Percentiles rank a stretch among this genome's conserved stretches.
These are phyloP conservation scores for Mycena polygramma DNA, from an alignment of 768 basidiomycete species.

Conservation along the genomic window DNA sequence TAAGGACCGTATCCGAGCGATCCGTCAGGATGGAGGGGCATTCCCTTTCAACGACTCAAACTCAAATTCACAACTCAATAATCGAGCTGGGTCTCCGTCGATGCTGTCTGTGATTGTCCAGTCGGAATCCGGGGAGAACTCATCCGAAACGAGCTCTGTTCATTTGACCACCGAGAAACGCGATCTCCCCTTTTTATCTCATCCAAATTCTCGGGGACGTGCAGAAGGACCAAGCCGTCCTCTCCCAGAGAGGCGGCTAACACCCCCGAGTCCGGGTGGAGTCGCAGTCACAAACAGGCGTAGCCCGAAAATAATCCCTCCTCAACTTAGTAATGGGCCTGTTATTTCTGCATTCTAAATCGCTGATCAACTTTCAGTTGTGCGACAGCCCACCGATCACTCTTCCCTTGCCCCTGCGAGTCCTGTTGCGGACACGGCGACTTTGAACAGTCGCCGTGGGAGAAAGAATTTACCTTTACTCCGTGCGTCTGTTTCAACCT, in stretches of 20 bases:
- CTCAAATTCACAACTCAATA: constrained; percentile 28
- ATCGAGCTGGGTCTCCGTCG: constrained; percentile 12
- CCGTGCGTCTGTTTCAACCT: neutral
- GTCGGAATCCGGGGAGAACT: constrained; percentile 34
- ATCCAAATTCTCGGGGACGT: constrained; percentile 5
- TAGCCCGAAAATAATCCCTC: constrained; percentile 27
- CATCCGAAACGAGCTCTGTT: constrained; percentile 27
- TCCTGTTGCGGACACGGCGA: constrained; percentile 25
- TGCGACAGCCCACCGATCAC: constrained; percentile 29
- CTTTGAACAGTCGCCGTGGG: constrained; percentile 20
- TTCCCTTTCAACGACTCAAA: constrained; percentile 29
- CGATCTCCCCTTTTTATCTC: constrained; percentile 13
- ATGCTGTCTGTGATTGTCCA: constrained; percentile 34
- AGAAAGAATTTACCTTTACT: neutral
- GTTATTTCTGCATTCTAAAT: neutral
- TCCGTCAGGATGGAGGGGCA: constrained; percentile 28
- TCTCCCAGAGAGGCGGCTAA: constrained; percentile 17
- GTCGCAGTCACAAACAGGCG: constrained; percentile 19
- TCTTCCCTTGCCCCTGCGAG: constrained; percentile 22
- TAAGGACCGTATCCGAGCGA: constrained; percentile 35
- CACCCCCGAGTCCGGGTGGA: constrained; percentile 25
- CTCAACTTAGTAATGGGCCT: constrained; percentile 24
- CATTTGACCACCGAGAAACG: constrained; percentile 25
- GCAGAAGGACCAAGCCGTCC: constrained; percentile 7
- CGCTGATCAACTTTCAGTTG: constrained; percentile 21